A percentile compares a stretch with the other conserved stretches of the same genome.
Conservation (phyloP, 1,284 basidiomycete genomes). For the Boletus sp. region DNA sequence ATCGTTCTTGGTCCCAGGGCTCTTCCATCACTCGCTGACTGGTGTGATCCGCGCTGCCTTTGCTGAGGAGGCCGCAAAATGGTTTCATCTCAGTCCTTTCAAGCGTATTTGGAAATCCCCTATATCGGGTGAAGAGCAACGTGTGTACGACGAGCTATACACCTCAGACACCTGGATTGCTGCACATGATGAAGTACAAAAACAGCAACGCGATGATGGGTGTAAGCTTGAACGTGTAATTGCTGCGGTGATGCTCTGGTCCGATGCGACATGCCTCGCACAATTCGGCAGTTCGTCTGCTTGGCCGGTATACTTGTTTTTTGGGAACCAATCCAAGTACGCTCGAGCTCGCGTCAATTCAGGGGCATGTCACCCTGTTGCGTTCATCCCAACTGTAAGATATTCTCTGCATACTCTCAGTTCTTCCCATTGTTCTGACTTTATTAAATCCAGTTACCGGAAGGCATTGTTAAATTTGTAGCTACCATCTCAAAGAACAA, state of each 20-base stretch:
- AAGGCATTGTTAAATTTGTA: background rate
- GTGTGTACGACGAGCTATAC: constrained; percentile 18
- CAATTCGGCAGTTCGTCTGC: constrained; percentile 1
- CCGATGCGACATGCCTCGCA: background rate
- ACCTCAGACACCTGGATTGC: constrained; percentile 20
- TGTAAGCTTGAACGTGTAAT: background rate
- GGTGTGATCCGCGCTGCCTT: background rate
- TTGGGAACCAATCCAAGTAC: constrained; percentile 33
- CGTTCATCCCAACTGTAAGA: constrained; percentile 40
- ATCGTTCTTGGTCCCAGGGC: background rate
- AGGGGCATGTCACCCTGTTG: constrained; percentile 39
- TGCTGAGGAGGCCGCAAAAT: background rate
- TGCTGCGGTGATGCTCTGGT: constrained; percentile 7
- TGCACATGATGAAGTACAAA: constrained; percentile 29
- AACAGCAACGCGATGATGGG: background rate
- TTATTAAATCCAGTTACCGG: constrained; percentile 18
- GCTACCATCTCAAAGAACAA: background rate
- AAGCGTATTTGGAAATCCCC: background rate
- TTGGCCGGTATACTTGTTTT: constrained; percentile 15
- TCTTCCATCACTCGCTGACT: background rate
- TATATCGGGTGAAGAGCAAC: background rate
- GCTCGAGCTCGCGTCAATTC: constrained; percentile 17
- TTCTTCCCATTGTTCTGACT: background rate
- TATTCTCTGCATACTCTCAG: background rate
- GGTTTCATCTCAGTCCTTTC: background rate